Evolutionary conservation across 139 green algal genomes (phyloP), one percentile per base, ranked within the genome.

Genomic region (Chlorella sp.): DNA sequence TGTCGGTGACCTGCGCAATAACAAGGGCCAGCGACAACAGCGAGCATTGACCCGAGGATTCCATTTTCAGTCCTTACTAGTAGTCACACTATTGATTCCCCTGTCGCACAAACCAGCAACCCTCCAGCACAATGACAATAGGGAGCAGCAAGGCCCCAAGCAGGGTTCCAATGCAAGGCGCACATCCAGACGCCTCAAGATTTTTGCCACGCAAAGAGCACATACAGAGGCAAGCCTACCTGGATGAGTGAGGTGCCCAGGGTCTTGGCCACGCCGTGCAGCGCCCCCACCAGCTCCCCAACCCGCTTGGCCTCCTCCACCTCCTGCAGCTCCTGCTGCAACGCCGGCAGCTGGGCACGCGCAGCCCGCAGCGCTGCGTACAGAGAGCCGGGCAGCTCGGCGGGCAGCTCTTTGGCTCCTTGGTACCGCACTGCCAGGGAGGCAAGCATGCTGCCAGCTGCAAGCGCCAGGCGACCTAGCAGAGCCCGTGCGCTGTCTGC

Each of bases 331-430:
- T 34, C 39, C 24, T 37, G 12, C 81, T 15, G 9, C 73, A 89
- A 75, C 22, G 57, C 19, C 0, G 73, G 86, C 19, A 73, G 48
- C 16, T n/a, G 69, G 0, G 11, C 1, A 9, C 16, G 19, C 0
- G 86, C 86, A 19, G 86, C 75, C 21, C 61, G 71, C 73, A 89
- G 48, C 3, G 73, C 86, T 22, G 73, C 75, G 61, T 89, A 89
- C 86, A 89, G 73, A 53, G 86, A 73, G 1, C 86, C 86, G 16
- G 86, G 40, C 48, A 89, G 48, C 34, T 83, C 86, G 16, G 73
- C 48, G 24, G 73, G 42, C 73, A 89, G 42, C 26, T 75, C 48
- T 1, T 36, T 3, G 0, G 19, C n/a, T 57, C 18, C 26, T 73
- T n/a, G 39, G 9, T 36, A 28, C 34, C 39, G 77, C 0, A 76